Evolutionary conservation across 257 asterid genomes (phyloP), one percentile per base, ranked within the genome.

Genomic region (Solanum virginianum): DNA sequence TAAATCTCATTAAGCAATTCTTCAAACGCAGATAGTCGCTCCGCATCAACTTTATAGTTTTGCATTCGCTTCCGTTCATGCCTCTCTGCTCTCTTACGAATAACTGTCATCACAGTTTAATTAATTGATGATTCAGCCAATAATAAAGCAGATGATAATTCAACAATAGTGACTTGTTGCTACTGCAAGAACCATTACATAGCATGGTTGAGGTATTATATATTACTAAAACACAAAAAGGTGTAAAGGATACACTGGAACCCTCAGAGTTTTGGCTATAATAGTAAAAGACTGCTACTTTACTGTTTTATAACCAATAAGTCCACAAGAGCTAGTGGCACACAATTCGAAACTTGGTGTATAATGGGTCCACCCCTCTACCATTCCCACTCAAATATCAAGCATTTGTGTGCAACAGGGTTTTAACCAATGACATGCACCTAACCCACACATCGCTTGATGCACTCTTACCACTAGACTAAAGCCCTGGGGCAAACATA

Each of bases 11-110:
- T 89, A 88, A 95, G 94, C 85, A 93, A 83, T 82, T 91, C 89
- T 16, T 93, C 97, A 54, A 93, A 87, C 4, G 88, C 77, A 68
- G 90, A 87, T 68, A 89, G 80, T 68, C 57, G 85, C 84, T 91
- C 92, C 68, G 81, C 86, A 24, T 88, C 85, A 81, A 91, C 87
- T 82, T 86, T 84, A 89, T 87, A 85, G 66, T 81, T 87, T 90
- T 89, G 90, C 90, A 89, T 84, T 82, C 88, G 92, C 91, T 92
- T 93, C 84, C 82, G 84, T 80, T 95, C 98, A 83, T 87, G 88
- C 89, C 90, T 95, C 84, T 89, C 93, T 36, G 95, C 92, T 88
- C 93, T 94, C 87, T 85, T 93, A 68, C 87, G 91, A 87, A 95
- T 88, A 87, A 93, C 97, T 95, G 96, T n/a, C 83, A n/a, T 82